Evolutionary conservation across 192 early-diverging fungal genomes (phyloP).

Genomic region (Coemansia sp.): DNA sequence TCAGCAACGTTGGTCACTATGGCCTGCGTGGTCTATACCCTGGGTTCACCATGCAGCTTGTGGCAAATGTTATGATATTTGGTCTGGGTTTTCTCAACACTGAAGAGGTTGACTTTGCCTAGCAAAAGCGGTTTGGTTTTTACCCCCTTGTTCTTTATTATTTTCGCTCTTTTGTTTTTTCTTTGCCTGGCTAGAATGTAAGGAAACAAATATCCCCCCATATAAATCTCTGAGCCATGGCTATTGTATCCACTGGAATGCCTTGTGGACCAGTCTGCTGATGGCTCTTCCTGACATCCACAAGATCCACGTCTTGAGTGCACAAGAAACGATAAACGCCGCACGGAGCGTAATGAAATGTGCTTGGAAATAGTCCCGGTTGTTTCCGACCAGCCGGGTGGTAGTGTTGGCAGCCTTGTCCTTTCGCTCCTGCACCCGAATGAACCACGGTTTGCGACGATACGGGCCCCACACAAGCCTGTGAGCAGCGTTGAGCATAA

Average conservation of each 20-base stretch:
- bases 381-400: constrained; percentile 9
- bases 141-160: not conserved
- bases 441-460: constrained; percentile 35
- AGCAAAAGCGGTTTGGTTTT: not conserved
- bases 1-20: constrained; percentile 47
- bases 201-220: too few species aligned
- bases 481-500: constrained; percentile 13
- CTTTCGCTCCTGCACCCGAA: constrained; percentile 3
- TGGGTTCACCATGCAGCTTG: constrained; percentile 67
- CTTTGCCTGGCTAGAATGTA: not conserved
- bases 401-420: not conserved
- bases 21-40: constrained; percentile 69
- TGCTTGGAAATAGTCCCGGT: constrained; percentile 19
- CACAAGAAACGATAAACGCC: constrained; percentile 25
- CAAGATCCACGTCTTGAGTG: constrained; percentile 1
- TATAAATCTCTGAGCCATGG: too few species aligned
- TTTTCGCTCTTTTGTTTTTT: not conserved
- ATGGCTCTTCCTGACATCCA: not conserved
- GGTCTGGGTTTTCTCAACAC: constrained; percentile 60
- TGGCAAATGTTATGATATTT: constrained; percentile 61
- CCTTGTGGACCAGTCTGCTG: not conserved
- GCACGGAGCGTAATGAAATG: constrained; percentile 17
- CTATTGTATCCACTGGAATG: not conserved
- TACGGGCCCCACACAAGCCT: constrained; percentile 17
- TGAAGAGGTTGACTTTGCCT: constrained; percentile 40